These are phyloP conservation scores for Trebouxia gelatinosa DNA, from an alignment of 163 green algal genomes.

Conservation along the genomic window DNA sequence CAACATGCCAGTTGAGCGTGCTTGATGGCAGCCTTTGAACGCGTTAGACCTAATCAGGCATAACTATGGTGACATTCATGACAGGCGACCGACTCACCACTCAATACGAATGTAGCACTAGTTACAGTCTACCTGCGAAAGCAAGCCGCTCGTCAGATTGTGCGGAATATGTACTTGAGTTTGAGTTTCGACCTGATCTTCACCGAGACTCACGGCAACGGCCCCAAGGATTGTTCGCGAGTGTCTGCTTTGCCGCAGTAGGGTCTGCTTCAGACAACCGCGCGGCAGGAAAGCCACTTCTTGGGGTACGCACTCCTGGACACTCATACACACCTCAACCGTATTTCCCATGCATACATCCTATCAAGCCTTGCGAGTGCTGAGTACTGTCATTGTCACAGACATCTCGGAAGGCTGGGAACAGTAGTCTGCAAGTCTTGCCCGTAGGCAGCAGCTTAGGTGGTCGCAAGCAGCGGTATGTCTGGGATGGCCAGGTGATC, in stretches of 20 bases:
- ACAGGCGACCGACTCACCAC: no score
- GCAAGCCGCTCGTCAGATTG: neutral
- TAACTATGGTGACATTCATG: no score
- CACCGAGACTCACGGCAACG: neutral
- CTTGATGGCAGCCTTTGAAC: no score
- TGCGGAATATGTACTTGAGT: neutral
- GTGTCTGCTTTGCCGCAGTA: neutral
- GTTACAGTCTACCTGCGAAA: neutral
- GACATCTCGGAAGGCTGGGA: neutral
- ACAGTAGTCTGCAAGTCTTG: neutral
- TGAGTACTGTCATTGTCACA: neutral
- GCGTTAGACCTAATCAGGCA: no score
- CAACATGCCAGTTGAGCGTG: no score
- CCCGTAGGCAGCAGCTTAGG: constrained; percentile 16
- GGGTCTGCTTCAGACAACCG: neutral
- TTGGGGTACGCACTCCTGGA: neutral
- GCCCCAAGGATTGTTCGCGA: neutral
- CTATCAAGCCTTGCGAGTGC: neutral
- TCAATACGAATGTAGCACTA: neutral
- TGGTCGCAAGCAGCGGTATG: constrained; percentile 47
- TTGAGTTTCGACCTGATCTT: neutral
- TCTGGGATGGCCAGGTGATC: constrained; percentile 58
- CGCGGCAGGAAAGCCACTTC: neutral
- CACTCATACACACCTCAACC: no score
- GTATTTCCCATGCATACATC: neutral